Base-by-base conservation (phyloP, 192 early-diverging fungal species). In the Ramicandelaber brevisporus region DNA sequence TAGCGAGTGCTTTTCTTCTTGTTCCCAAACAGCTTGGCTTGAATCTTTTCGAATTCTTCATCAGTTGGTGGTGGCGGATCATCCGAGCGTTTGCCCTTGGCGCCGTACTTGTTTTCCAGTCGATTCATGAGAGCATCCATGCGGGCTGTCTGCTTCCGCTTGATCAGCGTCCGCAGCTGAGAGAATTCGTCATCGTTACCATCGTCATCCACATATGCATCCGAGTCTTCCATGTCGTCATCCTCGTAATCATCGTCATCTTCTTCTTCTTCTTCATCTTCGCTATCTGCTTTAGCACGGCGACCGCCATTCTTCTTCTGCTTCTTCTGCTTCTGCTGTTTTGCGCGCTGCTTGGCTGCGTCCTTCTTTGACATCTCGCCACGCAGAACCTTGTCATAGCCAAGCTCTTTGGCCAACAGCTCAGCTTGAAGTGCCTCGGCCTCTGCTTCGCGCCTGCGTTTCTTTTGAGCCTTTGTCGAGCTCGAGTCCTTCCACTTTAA, bases 31-130 rank as follows among this genome's bases (percentile, higher is more conserved):
- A 73, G 30, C 36, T 53, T 59, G 21, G 50, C 56, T 33, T 68
- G 70, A 2, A 67, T 43, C 3, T 57, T 55, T 31, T 50, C 43
- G 29, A 73, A 73, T 41, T 76, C 70, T 17, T 65, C 73, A 13
- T 76, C 70, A 0, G 44, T 54, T 13, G 65, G 65, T 27, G 57
- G 51, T 3, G 21, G 33, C 13, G 7, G 29, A 12, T 3, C 11
- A 26, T 12, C 39, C 27, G 16, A 29, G 14, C 14, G 35, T 29
- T 14, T 24, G 34, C 43, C 27, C 13, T 29, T 36, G 15, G 26
- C 17, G 24, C 26, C 36, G 26, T 71, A 61, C 21, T 63, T 64
- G 13, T 45, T 38, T 33, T 73, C 64, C 14, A 78, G 25, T 19
- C 55, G 47, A 2, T 59, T 56, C 40, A 69, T 50, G 44, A 78